Evolutionary conservation across 192 early-diverging fungal species (phyloP), one percentile per base, ranked within the genome.

Genomic region (Kickxella alabastrina): DNA sequence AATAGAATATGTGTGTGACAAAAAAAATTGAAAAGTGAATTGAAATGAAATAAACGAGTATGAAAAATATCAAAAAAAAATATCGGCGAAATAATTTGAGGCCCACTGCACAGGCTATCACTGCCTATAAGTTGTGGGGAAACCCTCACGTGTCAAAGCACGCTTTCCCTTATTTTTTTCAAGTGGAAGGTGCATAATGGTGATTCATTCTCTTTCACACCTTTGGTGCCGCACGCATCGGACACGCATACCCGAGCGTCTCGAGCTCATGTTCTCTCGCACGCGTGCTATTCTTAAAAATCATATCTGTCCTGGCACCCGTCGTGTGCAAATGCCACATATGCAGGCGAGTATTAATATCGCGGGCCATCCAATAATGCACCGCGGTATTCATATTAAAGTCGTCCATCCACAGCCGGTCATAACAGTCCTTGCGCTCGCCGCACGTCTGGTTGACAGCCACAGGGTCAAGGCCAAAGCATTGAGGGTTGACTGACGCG

Each of bases 311-410:
- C 19, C 35, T 47, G 5, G 38, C 26, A 29, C 48, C 45, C 19
- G 42, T 52, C 46, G 15, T 60, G 53, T 60, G 65, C 59, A 68
- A 43, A 21, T 75, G 65, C 72, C 72, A 75, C 65, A 75, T 21
- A 24, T 64, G 59, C 51, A 75, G 21, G 14, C 72, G 59, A 29
- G 55, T 36, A 15, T 57, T 64, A 32, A 75, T 67, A 10, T 75
- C 72, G 24, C 60, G 59, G 10, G 71, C 71, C 64, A 75, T 62
- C 71, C 71, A 75, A 52, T 75, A 75, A 23, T 75, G 71, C 15
- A 75, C 52, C 1, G 48, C 42, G 0, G 65, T 68, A 56, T 57
- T 59, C 15, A 75, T 40, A 15, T 75, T 75, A 29, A 51, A 21
- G 26, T 75, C 72, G 49, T 75, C 72, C 45, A 64, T 57, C 72